phyloP scores from a whole-genome alignment of 495 filamentous ascomycete species.

The Hypoxylon perforatum region DNA sequence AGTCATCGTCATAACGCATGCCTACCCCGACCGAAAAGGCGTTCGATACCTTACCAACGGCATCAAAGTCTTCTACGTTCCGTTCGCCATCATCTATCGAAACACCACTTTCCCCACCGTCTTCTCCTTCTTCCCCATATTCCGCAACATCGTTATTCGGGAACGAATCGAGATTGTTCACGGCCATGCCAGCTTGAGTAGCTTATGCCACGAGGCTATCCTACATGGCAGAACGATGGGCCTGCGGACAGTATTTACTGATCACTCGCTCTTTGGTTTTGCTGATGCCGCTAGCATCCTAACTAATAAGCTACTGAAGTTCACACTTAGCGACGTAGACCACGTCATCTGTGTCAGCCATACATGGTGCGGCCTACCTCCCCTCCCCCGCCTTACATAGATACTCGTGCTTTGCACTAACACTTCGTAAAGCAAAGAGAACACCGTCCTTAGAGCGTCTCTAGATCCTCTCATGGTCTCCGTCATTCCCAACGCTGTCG shows the following conservation, averaged over 20 bases:
- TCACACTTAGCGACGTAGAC: conserved; percentile 94
- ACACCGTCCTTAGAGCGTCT: conserved; percentile 93
- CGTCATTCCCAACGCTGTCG: conserved; percentile 96
- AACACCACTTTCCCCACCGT: conserved; percentile 96
- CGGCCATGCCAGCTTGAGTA: conserved; percentile 92
- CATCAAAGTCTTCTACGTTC: conserved; percentile 97
- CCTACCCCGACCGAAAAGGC: conserved; percentile 90
- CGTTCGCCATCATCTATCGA: conserved; percentile 94
- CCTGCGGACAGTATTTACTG: conserved; percentile 92
- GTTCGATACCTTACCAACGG: conserved; percentile 98
- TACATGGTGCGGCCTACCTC: conserved; percentile 75
- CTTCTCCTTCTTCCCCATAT: conserved; percentile 97
- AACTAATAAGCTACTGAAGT: conserved; percentile 96
- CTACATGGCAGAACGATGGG: conserved; percentile 97
- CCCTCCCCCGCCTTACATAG: background rate
- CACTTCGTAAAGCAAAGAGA: conserved; percentile 76
- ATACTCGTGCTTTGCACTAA: conserved; percentile 12
- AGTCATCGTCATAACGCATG: conserved; percentile 97
- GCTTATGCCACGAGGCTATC: conserved; percentile 93
- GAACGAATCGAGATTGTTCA: conserved; percentile 97
- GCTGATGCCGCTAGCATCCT: conserved; percentile 96
- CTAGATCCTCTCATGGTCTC: conserved; percentile 97
- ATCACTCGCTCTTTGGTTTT: conserved; percentile 98
- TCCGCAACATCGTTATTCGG: conserved; percentile 92
- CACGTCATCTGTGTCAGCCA: conserved; percentile 98